Conservation (phyloP, 306 rosid genomes). For the Herpetospermum pedunculosum region DNA sequence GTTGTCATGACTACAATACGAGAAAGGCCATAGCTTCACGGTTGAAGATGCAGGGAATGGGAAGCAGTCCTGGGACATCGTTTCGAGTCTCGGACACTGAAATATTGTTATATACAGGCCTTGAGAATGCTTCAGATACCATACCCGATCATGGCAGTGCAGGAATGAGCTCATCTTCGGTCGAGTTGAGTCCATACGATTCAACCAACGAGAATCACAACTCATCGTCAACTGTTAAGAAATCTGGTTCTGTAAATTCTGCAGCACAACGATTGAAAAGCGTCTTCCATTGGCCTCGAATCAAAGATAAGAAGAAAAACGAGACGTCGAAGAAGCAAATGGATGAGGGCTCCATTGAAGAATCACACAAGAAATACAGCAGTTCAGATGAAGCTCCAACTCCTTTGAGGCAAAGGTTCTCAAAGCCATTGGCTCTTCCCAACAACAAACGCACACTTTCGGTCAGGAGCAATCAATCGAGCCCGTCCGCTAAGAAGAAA, state of each 20-base stretch:
- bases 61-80: conserved; percentile 82
- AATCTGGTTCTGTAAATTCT: conserved; percentile 52
- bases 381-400: conserved; percentile 45
- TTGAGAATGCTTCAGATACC: conserved; percentile 42
- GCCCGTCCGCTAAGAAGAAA: conserved; percentile 94
- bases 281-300: conserved; percentile 55
- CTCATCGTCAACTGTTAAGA: conserved; percentile 23
- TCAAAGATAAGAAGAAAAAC: conserved; percentile 37
- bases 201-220: conserved; percentile 22
- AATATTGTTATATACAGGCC: conserved; percentile 66
- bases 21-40: conserved; percentile 81
- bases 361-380: conserved; percentile 36
- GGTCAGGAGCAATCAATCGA: conserved; percentile 74
- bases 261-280: conserved; percentile 56
- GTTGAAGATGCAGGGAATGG: conserved; percentile 58
- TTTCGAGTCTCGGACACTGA: conserved; percentile 69
- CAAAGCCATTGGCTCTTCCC: conserved; percentile 43
- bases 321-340: conserved; percentile 26
- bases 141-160: conserved; percentile 32
- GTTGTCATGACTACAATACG: conserved; percentile 49
- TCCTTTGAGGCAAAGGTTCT: conserved; percentile 69
- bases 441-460: conserved; percentile 79
- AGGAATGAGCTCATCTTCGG: conserved; percentile 41
- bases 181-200: conserved; percentile 31
- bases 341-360: conserved; percentile 37